These are phyloP conservation scores for Orbilia javanica DNA, from an alignment of 2,329 filamentous ascomycete species.

Conservation along the genomic window DNA sequence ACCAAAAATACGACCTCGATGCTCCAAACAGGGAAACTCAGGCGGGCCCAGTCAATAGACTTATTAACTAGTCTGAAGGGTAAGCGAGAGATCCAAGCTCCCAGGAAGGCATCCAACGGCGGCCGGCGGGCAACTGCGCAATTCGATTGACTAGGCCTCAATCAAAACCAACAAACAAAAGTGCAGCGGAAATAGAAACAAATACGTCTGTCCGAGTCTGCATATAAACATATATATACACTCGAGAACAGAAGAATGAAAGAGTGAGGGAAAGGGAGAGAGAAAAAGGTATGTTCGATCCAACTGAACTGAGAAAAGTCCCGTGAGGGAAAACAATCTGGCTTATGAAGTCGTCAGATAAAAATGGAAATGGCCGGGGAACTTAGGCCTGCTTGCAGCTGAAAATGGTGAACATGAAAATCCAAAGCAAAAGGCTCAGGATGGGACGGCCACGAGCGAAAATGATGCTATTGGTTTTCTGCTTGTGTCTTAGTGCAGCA, in stretches of 20 bases:
- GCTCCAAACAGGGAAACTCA: conserved; percentile 54
- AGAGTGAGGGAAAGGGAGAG: no score
- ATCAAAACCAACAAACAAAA: conserved; percentile 1
- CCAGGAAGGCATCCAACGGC: conserved; percentile 32
- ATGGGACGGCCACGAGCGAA: conserved; percentile 14
- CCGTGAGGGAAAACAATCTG: conserved; percentile 27
- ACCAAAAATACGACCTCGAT: conserved; percentile 23
- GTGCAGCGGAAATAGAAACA: not conserved
- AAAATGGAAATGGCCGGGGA: conserved; percentile 59
- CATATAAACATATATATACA: not conserved
- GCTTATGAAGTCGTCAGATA: conserved; percentile 55
- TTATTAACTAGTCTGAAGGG: conserved; percentile 4
- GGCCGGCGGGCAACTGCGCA: conserved; percentile 6
- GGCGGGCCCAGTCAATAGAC: conserved; percentile 21
- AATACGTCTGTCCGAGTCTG: not conserved
- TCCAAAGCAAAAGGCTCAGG: conserved; percentile 11
- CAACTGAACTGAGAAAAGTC: conserved; percentile 10
- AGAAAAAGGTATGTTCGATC: conserved; percentile 21
- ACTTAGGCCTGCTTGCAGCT: conserved; percentile 51
- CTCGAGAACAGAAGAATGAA: conserved; percentile 14
- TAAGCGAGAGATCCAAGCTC: conserved; percentile 57
- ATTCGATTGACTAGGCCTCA: not conserved
- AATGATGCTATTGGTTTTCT: conserved; percentile 58
- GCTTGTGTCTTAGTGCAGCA: conserved; percentile 54
- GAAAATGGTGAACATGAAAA: conserved; percentile 21